Evolutionary conservation across 805 yeast genomes (phyloP).

Genomic region (Pichia nakasei): DNA sequence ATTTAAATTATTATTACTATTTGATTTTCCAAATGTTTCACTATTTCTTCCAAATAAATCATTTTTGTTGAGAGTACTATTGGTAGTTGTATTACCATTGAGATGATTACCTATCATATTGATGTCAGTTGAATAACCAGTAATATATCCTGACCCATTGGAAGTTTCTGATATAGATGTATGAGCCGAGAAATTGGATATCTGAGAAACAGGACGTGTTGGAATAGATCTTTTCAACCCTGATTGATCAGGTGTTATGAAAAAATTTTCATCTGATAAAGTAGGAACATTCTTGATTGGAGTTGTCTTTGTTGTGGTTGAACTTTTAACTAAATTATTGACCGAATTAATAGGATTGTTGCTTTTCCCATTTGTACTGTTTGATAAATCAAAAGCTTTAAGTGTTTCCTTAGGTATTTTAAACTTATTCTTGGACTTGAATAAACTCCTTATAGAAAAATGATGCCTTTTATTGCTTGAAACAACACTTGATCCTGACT

Average conservation of each 20-base stretch:
- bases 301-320: neutral
- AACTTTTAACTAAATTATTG: too few species aligned
- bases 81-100: neutral
- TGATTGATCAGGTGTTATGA: conserved; percentile 2
- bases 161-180: conserved; percentile 46
- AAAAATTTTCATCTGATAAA: neutral
- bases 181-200: conserved; percentile 42
- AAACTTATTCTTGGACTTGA: conserved; percentile 1
- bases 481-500: neutral
- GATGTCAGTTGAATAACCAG: conserved; percentile 30
- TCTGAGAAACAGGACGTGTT: conserved; percentile 41
- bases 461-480: neutral
- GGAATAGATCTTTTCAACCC: conserved; percentile 15
- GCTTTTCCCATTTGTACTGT: too few species aligned
- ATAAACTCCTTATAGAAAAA: conserved; percentile 6
- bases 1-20: neutral
- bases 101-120: neutral
- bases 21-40: neutral
- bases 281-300: neutral
- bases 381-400: too few species aligned
- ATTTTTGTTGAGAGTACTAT: too few species aligned
- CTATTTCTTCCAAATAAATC: too few species aligned
- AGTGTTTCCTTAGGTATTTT: too few species aligned
- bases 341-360: too few species aligned
- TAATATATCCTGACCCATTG: conserved; percentile 31